Evolutionary conservation across 2,329 filamentous ascomycete species (phyloP).

Genomic region (Stagonosporopsis vannaccii): DNA sequence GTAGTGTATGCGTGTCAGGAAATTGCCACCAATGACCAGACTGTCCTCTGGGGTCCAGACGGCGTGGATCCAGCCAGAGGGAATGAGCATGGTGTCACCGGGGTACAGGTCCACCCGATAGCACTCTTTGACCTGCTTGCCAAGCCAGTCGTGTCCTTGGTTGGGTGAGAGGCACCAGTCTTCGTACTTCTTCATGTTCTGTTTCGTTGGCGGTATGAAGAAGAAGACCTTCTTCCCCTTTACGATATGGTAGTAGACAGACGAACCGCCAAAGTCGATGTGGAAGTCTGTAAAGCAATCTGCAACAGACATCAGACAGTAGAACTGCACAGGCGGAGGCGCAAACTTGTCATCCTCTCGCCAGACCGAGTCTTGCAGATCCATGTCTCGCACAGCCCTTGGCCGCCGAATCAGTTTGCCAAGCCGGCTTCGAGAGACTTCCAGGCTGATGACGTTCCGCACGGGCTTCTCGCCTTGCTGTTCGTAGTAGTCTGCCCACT

Average conservation of each 20-base stretch:
- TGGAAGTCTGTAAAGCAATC: constrained; percentile 77
- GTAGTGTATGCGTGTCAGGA: constrained; percentile 70
- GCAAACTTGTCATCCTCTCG: constrained; percentile 62
- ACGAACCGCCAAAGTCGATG: constrained; percentile 75
- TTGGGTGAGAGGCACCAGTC: constrained; percentile 73
- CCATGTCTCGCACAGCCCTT: constrained; percentile 70
- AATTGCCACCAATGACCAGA: constrained; percentile 75
- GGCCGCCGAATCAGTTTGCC: constrained; percentile 69
- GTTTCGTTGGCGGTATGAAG: constrained; percentile 73
- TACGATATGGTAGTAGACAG: constrained; percentile 74
- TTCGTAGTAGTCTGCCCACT: constrained; percentile 74
- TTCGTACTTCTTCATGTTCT: constrained; percentile 73
- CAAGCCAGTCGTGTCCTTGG: constrained; percentile 71
- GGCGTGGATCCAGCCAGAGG: constrained; percentile 75
- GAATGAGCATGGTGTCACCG: constrained; percentile 75
- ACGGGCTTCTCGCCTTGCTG: constrained; percentile 68
- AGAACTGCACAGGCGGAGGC: constrained; percentile 71
- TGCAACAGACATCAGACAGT: constrained; percentile 74
- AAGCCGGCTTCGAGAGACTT: constrained; percentile 69
- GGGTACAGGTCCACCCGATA: constrained; percentile 70
- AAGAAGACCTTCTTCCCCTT: constrained; percentile 75
- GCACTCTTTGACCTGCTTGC: constrained; percentile 70
- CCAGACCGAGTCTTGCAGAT: constrained; percentile 64
- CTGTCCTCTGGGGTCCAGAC: constrained; percentile 75
- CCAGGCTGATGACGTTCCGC: constrained; percentile 73